Evolutionary conservation across 192 early-diverging fungal species (phyloP), one percentile per base, ranked within the genome.

Genomic region (Thamnidium elegans): DNA sequence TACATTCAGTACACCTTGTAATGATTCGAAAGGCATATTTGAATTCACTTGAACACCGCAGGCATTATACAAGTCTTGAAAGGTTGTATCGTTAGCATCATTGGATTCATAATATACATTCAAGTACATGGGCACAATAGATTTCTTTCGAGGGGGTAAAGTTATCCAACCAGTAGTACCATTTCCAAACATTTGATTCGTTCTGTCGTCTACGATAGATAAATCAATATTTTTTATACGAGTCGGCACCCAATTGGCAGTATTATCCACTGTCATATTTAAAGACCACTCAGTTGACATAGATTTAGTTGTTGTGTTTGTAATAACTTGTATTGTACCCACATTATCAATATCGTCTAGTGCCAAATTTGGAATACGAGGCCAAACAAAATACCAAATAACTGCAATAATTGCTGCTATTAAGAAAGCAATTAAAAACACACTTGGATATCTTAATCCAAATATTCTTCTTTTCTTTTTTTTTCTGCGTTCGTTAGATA

Each of bases 301-400:
- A 31, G 42, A 10, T 62, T 54, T 46, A 23, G 43, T 46, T 11
- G 61, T 39, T 47, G 42, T 23, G 30, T 55, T 56, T 20, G 31
- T 23, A 39, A 32, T 39, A 17, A 62, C 43, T 17, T 43, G 55
- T 43, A n/a, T 62, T 13, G 52, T 39, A 3, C 53, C 53, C 11
- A 39, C 54, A 13, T 56, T 46, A 23, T 53, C 44, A 36, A 53
- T 26, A 43, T 56, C 53, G 7, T 54, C 53, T 11, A 69, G 17
- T 9, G 44, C 32, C 21, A 69, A 56, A 7, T 7, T 51, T 2
- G 67, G 67, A 17, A 55, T 55, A 20, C 67, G 52, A 9, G 67
- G 67, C 67, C 67, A 69, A 20, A 62, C 53, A 36, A 69, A 69
- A 15, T 50, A 69, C 52, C 67, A 69, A 15, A 69, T 43, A 17